Conservation (phyloP, 1,284 basidiomycete genomes). For the Tilletia indica region DNA sequence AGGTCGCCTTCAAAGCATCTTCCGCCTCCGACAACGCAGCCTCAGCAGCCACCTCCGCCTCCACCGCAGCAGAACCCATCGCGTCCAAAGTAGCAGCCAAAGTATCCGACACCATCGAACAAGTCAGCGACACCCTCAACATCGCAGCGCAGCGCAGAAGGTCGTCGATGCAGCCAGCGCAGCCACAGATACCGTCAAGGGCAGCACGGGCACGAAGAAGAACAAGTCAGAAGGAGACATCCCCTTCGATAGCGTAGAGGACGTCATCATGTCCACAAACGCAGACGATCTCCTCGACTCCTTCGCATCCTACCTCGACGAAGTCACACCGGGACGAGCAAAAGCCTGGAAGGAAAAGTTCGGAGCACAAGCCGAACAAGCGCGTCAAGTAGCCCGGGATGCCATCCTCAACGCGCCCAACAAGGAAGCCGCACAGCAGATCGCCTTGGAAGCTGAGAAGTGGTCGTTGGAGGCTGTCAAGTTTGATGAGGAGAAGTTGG, state of each 20-base stretch:
- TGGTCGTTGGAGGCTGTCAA: slow-evolving; percentile 40
- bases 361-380: slow-evolving; percentile 31
- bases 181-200: neutral
- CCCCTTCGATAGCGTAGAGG: slow-evolving; percentile 29
- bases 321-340: slow-evolving; percentile 11
- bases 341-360: slow-evolving; percentile 35
- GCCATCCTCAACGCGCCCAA: slow-evolving; percentile 1
- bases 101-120: neutral
- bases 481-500: slow-evolving; percentile 41
- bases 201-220: neutral
- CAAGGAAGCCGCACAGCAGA: slow-evolving; percentile 18
- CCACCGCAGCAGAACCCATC: neutral
- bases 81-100: neutral
- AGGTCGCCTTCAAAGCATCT: too few species aligned
- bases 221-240: neutral
- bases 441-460: slow-evolving; percentile 43
- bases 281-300: slow-evolving; percentile 28
- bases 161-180: slow-evolving; percentile 11
- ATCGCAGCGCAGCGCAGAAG: slow-evolving; percentile 14
- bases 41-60: neutral
- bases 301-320: slow-evolving; percentile 25
- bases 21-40: neutral
- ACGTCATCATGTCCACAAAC: slow-evolving; percentile 22
- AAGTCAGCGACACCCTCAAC: neutral
- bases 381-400: slow-evolving; percentile 23